phyloP scores from a whole-genome alignment of 441 rosid genomes.

The Rhodomyrtus psidioides region DNA sequence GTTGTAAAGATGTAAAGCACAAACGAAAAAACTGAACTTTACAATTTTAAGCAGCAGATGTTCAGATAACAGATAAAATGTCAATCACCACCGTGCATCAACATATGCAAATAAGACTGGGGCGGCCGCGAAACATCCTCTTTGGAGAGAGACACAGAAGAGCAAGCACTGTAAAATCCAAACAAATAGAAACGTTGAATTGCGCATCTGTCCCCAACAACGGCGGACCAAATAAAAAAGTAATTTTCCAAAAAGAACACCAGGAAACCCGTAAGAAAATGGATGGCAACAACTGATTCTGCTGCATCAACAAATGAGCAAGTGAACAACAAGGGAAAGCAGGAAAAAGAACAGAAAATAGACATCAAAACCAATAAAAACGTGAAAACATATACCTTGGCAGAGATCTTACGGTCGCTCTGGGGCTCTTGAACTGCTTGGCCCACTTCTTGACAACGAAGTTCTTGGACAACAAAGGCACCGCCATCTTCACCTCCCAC shows the following conservation, averaged over 20 bases:
- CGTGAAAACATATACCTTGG: constrained; percentile 24
- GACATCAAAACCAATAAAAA: background rate
- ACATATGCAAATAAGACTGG: constrained; percentile 73
- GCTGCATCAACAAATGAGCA: background rate
- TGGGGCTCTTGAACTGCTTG: constrained; percentile 59
- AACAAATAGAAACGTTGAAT: too few species aligned
- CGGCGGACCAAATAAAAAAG: too few species aligned
- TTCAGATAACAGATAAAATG: too few species aligned
- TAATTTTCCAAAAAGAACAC: background rate
- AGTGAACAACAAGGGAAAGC: background rate
- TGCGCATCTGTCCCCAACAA: too few species aligned
- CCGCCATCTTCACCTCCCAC: constrained; percentile 43
- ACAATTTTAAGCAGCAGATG: too few species aligned
- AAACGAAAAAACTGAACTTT: too few species aligned
- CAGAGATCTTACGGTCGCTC: constrained; percentile 41
- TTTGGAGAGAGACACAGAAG: too few species aligned
- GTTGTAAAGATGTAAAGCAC: too few species aligned
- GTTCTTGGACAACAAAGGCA: constrained; percentile 47
- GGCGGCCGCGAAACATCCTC: constrained; percentile 36
- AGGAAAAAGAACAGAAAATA: too few species aligned
- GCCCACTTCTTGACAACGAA: constrained; percentile 48
- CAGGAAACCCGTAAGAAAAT: background rate
- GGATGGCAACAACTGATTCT: too few species aligned
- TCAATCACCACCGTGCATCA: too few species aligned
- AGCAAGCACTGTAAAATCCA: too few species aligned